A percentile compares a stretch with the other conserved stretches of the same genome.
These are phyloP conservation scores for Tricholoma saponaceum DNA, from an alignment of 768 basidiomycete species.

Conservation along the genomic window DNA sequence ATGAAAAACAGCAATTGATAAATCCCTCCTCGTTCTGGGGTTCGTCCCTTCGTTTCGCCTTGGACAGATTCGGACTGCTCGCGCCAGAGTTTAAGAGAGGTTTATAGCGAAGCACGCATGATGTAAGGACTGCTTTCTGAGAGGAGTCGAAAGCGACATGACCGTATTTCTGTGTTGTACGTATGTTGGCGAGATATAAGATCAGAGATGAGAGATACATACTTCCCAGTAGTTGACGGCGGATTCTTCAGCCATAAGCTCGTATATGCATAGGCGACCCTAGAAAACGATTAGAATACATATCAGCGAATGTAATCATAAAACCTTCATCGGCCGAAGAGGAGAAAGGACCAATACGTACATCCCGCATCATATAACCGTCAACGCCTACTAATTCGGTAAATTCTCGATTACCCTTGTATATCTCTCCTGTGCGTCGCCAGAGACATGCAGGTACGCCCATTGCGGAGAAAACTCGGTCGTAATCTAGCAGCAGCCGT, in stretches of 20 bases:
- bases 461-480: slow-evolving; percentile 92
- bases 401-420: slow-evolving; percentile 97
- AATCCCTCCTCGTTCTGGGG: slow-evolving; percentile 58
- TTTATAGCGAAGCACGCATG: slow-evolving; percentile 82
- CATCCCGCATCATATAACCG: slow-evolving; percentile 84
- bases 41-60: slow-evolving; percentile 13
- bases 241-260: slow-evolving; percentile 96
- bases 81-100: slow-evolving; percentile 48
- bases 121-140: slow-evolving; percentile 91
- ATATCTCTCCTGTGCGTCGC: slow-evolving; percentile 96
- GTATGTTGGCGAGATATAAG: background rate
- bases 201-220: background rate
- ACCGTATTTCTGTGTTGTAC: slow-evolving; percentile 76
- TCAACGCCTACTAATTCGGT: slow-evolving; percentile 87
- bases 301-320: too few species aligned
- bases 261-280: slow-evolving; percentile 94
- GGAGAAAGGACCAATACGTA: slow-evolving; percentile 32
- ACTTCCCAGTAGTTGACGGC: slow-evolving; percentile 99
- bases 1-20: slow-evolving; percentile 88
- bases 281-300: slow-evolving; percentile 19
- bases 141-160: slow-evolving; percentile 88
- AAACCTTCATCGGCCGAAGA: background rate
- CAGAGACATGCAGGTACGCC: slow-evolving; percentile 96
- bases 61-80: slow-evolving; percentile 19
- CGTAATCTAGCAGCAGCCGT: slow-evolving; percentile 90